Base-by-base conservation (phyloP, 257 asterid species). In the Asclepias syriaca region DNA sequence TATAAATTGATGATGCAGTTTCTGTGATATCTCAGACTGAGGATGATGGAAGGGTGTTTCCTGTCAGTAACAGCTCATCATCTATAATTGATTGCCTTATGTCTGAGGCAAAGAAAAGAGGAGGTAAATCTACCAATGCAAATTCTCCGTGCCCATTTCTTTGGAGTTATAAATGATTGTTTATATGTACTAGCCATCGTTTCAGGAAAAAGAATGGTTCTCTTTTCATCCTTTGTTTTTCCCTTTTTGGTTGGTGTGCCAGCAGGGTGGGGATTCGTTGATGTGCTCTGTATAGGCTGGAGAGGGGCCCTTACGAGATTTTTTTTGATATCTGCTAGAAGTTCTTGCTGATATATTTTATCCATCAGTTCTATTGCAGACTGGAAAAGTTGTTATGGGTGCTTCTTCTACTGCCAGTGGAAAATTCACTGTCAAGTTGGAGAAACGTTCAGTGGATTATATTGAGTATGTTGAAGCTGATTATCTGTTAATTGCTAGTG, bases 31-130 rank as follows among this genome's bases (percentile, higher is more conserved):
- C 66, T 78, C 84, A 91, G 99, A 85, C 89, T 71, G 99, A 94
- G 81, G 73, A 68, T 69, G 99, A 94, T 61, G 99, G 99, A 77
- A 85, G 97, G 83, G 98, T 94, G 65, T 94, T 91, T 77, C 97
- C 99, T 2, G 77, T 86, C 85, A 94, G 95, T 77, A 69, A 94
- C 78, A 82, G 82, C 85, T 94, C 99, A 53, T 88, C 97, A 50
- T 84, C 95, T 75, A 75, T 94, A 74, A 85, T 89, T 75, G 91
- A 89, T 66, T 94, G 98, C 82, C 96, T 91, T 34, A 70, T 88
- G 81, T 85, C 90, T n/a, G 97, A 91, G 80, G 99, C 97, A 50
- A 85, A 83, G 87, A 85, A 69, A 79, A 85, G 84, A 70, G 93
- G 93, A 70, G 96, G 99, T 94, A 84, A 75, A 85, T 75, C 65